A percentile compares a stretch with the other conserved stretches of the same genome.
Evolutionary conservation across 257 asterid genomes (phyloP).

Genomic region (Forsythia suspensa): DNA sequence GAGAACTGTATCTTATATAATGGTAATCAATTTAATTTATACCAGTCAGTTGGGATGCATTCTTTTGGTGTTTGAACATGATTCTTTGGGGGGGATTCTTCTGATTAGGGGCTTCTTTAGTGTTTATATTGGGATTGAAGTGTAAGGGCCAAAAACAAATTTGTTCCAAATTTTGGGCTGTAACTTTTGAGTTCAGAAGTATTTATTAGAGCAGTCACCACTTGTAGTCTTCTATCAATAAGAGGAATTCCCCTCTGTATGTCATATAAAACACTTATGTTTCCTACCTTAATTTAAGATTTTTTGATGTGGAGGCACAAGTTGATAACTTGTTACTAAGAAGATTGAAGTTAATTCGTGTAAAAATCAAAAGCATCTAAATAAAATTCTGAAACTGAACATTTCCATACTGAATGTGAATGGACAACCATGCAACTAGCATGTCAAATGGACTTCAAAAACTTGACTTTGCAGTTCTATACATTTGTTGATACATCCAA

Average conservation of each 20-base stretch:
- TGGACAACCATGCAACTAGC: too few relatives aligned
- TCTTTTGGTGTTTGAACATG: constrained; percentile 27
- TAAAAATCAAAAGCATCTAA: neutral
- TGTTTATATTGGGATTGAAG: constrained; percentile 30
- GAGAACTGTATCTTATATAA: neutral
- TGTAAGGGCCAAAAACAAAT: constrained; percentile 25
- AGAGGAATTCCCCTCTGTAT: constrained; percentile 19
- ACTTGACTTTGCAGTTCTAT: too few relatives aligned
- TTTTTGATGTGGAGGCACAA: neutral
- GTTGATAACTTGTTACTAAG: neutral
- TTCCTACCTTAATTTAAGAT: neutral
- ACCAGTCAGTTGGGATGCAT: constrained; percentile 19
- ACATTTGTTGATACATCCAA: neutral
- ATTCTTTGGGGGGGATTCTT: constrained; percentile 44
- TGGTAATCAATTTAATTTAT: neutral
- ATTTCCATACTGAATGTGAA: too few relatives aligned
- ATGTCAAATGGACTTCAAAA: too few relatives aligned
- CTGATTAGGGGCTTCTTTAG: constrained; percentile 24
- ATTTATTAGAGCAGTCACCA: neutral
- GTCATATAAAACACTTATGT: neutral
- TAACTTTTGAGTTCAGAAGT: neutral
- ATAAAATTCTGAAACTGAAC: neutral
- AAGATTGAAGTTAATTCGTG: neutral
- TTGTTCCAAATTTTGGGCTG: constrained; percentile 20
- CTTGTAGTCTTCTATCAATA: neutral